Base-by-base conservation (phyloP, 805 yeast genomes). In the Lipomyces lipofer region DNA sequence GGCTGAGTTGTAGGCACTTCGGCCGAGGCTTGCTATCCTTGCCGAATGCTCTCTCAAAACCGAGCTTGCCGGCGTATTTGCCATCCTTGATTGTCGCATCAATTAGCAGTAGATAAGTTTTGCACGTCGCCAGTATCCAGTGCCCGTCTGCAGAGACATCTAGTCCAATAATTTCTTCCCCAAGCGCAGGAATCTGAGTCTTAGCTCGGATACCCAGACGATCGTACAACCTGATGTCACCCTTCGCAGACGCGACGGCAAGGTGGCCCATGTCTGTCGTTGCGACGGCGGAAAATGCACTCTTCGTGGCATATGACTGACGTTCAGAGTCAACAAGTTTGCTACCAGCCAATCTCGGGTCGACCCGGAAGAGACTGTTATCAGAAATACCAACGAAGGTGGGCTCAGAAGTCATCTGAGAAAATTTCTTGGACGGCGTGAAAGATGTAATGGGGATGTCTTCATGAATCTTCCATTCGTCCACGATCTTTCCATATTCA, bases 101-200 rank as follows among this genome's bases (percentile, higher is more conserved):
- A 56, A 88, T 75, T 43, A 90, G 75, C 50, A 90, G 73, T 57
- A 90, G 71, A 65, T 86, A 87, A 1, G 81, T 79, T 63, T 78
- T 75, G 73, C 92, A 87, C 0, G 96, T 90, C 1, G 90, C 94
- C 55, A 90, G 73, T 39, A 89, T 65, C 85, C 89, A 90, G 62
- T 81, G 76, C 56, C 96, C 96, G 67, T 86, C 91, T 19, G 85
- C 80, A 4, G 95, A 82, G 0, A 80, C 82, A 55, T 86, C 91
- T 17, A 87, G 63, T 21, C 86, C 86, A 36, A 77, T 71, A 47
- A 86, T 80, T 1, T 81, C 73, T 63, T 89, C 95, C 24, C 96
- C 96, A 35, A 89, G 72, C 0, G 94, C 89, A 1, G 96, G 96
- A 29, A 90, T 72, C 22, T 79, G 76, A 1, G 94, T 83, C 72